phyloP scores from a whole-genome alignment of 305 asterid species.

The Petunia hybrid region DNA sequence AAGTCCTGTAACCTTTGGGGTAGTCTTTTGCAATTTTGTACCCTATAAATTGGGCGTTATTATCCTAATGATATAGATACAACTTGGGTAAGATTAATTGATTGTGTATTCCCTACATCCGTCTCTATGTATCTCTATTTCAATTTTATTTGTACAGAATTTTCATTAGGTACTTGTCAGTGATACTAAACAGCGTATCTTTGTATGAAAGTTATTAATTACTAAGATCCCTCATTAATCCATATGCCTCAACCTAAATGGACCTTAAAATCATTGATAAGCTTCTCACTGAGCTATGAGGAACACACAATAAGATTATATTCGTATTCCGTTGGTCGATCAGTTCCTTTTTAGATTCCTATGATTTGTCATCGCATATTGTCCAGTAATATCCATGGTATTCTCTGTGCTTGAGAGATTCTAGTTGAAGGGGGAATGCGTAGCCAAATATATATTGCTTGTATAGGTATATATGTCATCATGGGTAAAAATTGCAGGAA shows the following conservation, averaged over 20 bases:
- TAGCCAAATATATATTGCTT: not conserved
- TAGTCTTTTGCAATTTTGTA: not conserved
- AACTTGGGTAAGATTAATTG: not conserved
- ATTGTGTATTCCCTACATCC: not conserved
- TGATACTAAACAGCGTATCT: not conserved
- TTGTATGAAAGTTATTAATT: not conserved
- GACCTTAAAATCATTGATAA: not conserved
- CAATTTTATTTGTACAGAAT: not conserved
- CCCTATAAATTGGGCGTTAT: not conserved
- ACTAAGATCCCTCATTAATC: not conserved
- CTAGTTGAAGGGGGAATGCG: not conserved
- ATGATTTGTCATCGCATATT: not conserved
- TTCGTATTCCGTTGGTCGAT: not conserved
- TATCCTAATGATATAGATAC: not conserved
- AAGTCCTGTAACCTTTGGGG: not conserved
- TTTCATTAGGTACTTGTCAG: not conserved
- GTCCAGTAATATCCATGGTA: not conserved
- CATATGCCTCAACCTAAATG: not conserved
- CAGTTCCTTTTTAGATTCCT: conserved; percentile 1
- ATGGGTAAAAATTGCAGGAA: conserved; percentile 40
- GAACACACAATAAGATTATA: not conserved
- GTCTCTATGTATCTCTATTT: not conserved
- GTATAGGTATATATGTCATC: not conserved
- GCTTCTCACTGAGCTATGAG: not conserved
- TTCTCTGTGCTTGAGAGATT: not conserved